These are phyloP conservation scores for Termitomyces heimii DNA, from an alignment of 768 basidiomycete species.

Conservation along the genomic window DNA sequence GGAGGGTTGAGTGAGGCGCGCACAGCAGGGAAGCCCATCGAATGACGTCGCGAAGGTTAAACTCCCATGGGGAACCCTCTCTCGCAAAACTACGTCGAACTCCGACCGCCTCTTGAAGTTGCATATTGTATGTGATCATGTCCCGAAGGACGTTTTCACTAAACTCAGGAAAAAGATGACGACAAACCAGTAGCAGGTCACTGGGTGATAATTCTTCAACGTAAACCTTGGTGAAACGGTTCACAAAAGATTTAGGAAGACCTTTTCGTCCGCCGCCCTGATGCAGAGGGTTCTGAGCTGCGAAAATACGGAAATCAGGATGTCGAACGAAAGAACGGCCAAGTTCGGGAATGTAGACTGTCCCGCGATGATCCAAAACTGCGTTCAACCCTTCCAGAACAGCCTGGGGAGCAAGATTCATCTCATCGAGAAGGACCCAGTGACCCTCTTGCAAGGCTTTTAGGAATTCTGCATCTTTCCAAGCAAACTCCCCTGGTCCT, in stretches of 20 bases:
- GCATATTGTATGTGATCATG: slow-evolving; percentile 83
- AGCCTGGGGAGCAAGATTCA: slow-evolving; percentile 97
- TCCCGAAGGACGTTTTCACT: slow-evolving; percentile 45
- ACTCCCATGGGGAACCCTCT: slow-evolving; percentile 93
- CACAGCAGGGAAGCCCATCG: slow-evolving; percentile 72
- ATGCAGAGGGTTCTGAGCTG: slow-evolving; percentile 92
- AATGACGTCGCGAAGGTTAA: slow-evolving; percentile 92
- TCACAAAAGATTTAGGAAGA: slow-evolving; percentile 93
- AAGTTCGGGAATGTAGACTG: slow-evolving; percentile 92
- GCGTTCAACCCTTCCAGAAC: slow-evolving; percentile 97
- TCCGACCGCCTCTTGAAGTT: slow-evolving; percentile 62
- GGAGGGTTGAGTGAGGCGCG: slow-evolving; percentile 21
- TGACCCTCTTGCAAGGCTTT: slow-evolving; percentile 90
- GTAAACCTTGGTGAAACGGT: slow-evolving; percentile 98
- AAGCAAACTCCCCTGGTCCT: slow-evolving; percentile 85
- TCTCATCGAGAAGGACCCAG: slow-evolving; percentile 98
- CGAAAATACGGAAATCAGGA: slow-evolving; percentile 94
- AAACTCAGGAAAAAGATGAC: slow-evolving; percentile 60
- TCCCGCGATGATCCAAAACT: slow-evolving; percentile 90
- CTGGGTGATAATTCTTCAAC: slow-evolving; percentile 74
- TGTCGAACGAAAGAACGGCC: slow-evolving; percentile 84
- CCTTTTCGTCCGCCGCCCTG: slow-evolving; percentile 98
- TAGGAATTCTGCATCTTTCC: slow-evolving; percentile 97
- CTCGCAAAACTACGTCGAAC: slow-evolving; percentile 61
- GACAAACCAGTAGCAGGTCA: slow-evolving; percentile 78